Conservation (phyloP, 352 stramenopile species). For the Blastocystis hominis region DNA sequence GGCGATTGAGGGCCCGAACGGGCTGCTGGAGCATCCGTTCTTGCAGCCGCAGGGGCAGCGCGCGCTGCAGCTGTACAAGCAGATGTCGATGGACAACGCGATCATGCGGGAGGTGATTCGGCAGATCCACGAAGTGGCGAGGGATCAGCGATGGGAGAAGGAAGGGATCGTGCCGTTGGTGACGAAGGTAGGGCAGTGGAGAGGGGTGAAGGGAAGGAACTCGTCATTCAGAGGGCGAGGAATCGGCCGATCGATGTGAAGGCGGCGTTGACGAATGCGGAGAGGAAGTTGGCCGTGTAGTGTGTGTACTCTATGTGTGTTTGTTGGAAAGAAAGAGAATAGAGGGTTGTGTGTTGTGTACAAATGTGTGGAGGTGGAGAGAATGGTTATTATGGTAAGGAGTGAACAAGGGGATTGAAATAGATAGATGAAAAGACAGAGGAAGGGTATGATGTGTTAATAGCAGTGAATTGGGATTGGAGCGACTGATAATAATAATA, state of each 20-base stretch:
- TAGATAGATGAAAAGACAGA: no score
- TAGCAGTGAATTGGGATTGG: no score
- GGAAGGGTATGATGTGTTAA: no score
- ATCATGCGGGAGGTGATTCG: slow-evolving; percentile 37
- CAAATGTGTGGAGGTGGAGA: neutral
- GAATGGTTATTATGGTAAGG: neutral
- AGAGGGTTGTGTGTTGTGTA: neutral
- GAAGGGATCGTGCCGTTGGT: neutral
- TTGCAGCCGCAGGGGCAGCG: slow-evolving; percentile 32
- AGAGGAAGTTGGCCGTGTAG: slow-evolving; percentile 16
- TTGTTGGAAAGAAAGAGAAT: neutral
- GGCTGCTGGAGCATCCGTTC: slow-evolving; percentile 75
- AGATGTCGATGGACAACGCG: slow-evolving; percentile 33
- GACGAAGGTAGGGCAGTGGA: neutral
- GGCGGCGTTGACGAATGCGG: neutral
- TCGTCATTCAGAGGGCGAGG: slow-evolving; percentile 23
- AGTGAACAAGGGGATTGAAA: no score
- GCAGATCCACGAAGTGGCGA: neutral
- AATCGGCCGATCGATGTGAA: slow-evolving; percentile 16
- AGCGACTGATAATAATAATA: no score
- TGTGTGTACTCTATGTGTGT: neutral
- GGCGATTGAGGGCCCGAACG: slow-evolving; percentile 70
- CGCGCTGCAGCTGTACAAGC: slow-evolving; percentile 49
- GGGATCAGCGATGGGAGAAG: neutral
- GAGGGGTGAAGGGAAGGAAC: neutral